Evolutionary conservation across 2,329 filamentous ascomycete species (phyloP).

Genomic region (Knufia petricola): DNA sequence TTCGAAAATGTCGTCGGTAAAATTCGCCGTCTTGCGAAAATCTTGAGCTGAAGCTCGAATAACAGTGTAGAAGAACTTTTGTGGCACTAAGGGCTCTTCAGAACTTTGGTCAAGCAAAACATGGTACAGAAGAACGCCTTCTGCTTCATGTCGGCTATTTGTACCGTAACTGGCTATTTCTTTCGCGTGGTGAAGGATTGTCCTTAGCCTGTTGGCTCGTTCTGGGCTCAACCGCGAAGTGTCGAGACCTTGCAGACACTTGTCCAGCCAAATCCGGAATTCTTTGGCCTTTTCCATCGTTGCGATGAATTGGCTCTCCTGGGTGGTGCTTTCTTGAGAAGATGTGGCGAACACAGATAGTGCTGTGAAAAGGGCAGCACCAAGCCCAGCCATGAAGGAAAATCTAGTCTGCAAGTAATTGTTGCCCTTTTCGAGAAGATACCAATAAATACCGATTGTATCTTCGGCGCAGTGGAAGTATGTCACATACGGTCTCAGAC

Average conservation of each 20-base stretch:
- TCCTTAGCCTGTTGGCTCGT: conserved; percentile 40
- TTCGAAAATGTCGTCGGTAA: conserved; percentile 57
- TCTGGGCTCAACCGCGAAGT: conserved; percentile 37
- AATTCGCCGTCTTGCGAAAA: conserved; percentile 54
- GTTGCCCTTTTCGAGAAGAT: conserved; percentile 62
- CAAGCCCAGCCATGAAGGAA: conserved; percentile 71
- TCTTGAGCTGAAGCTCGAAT: conserved; percentile 63
- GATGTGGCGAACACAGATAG: conserved; percentile 66
- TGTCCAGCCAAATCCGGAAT: conserved; percentile 71
- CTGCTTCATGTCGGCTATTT: conserved; percentile 58
- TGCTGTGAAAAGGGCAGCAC: conserved; percentile 68
- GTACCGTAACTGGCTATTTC: conserved; percentile 60
- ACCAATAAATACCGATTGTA: conserved; percentile 74
- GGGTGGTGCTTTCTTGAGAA: conserved; percentile 67
- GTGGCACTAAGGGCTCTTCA: conserved; percentile 55
- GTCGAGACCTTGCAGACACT: conserved; percentile 56
- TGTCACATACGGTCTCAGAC: conserved; percentile 65
- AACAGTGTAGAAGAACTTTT: conserved; percentile 59
- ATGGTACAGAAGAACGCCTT: conserved; percentile 69
- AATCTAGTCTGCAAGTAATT: conserved; percentile 55
- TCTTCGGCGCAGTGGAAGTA: conserved; percentile 86
- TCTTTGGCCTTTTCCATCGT: conserved; percentile 65
- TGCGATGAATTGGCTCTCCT: conserved; percentile 69
- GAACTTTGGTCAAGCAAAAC: conserved; percentile 64
- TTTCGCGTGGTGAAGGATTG: conserved; percentile 60